Evolutionary conservation across 306 rosid species (phyloP).

Genomic region (Fragaria nilgerrensis): DNA sequence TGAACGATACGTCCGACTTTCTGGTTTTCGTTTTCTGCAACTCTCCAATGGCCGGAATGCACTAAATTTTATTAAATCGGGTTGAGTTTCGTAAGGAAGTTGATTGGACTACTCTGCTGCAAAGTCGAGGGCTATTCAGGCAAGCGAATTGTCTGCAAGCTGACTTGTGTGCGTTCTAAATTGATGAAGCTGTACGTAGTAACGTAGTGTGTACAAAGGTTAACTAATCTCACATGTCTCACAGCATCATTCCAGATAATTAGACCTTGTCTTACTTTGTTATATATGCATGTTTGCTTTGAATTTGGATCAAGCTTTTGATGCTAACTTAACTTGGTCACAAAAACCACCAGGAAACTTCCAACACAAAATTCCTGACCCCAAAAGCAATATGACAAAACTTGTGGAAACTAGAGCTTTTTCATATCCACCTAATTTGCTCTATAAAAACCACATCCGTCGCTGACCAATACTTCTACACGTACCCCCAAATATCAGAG

Average conservation of each 20-base stretch:
- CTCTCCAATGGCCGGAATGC: neutral
- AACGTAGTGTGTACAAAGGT: too few relatives aligned
- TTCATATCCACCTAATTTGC: neutral
- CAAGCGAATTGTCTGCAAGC: neutral
- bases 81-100: neutral
- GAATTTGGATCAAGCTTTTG: constrained; percentile 19
- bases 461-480: neutral
- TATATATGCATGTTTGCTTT: neutral
- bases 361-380: neutral
- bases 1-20: neutral
- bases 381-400: neutral
- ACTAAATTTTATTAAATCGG: neutral
- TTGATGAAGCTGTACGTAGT: too few relatives aligned
- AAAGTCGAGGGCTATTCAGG: too few relatives aligned
- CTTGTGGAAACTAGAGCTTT: too few relatives aligned
- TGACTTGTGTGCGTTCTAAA: too few relatives aligned
- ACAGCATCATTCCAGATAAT: neutral
- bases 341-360: neutral
- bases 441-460: neutral
- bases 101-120: neutral
- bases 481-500: neutral
- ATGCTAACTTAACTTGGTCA: neutral
- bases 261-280: neutral
- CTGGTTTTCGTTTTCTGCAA: neutral
- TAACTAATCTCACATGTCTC: too few relatives aligned